These are phyloP conservation scores for Leccinum boreale DNA, from an alignment of 768 basidiomycete species.

Conservation along the genomic window DNA sequence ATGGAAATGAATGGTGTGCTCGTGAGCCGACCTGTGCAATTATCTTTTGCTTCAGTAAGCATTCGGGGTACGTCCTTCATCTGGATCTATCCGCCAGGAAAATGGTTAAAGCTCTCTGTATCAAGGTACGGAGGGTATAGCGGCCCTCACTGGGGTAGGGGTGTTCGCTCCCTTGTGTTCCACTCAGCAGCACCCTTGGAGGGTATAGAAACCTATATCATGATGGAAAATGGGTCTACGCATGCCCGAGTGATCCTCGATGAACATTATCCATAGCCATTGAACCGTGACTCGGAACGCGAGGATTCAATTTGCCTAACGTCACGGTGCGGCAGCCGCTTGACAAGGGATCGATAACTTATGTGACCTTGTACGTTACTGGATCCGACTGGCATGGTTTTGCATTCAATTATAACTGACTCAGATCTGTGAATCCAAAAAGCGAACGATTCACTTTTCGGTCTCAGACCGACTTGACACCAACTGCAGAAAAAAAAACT, in stretches of 20 bases:
- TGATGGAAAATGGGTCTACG: slow-evolving; percentile 56
- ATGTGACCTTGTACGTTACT: not conserved
- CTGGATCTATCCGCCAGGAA: not conserved
- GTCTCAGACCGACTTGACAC: no score
- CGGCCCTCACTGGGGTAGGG: slow-evolving; percentile 53
- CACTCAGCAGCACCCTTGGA: slow-evolving; percentile 42
- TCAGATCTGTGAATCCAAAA: no score
- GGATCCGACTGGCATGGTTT: no score
- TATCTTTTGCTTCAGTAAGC: slow-evolving; percentile 74
- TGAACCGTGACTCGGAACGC: not conserved
- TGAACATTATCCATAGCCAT: slow-evolving; percentile 30
- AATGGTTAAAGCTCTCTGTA: not conserved
- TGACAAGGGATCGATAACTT: no score
- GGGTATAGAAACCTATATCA: slow-evolving; percentile 60
- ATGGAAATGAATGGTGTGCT: slow-evolving; percentile 79
- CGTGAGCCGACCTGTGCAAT: slow-evolving; percentile 59
- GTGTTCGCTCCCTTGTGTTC: slow-evolving; percentile 63
- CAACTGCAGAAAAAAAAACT: no score
- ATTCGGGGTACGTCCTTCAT: slow-evolving; percentile 52
- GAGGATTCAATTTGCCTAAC: not conserved
- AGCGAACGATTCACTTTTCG: no score
- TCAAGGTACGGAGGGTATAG: slow-evolving; percentile 63
- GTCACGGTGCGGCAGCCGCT: not conserved
- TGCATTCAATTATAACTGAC: not conserved
- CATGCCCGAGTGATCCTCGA: slow-evolving; percentile 54